Evolutionary conservation across 2,329 filamentous ascomycete genomes (phyloP), one percentile per base, ranked within the genome.

Genomic region (Arthrobotrys megalospora): DNA sequence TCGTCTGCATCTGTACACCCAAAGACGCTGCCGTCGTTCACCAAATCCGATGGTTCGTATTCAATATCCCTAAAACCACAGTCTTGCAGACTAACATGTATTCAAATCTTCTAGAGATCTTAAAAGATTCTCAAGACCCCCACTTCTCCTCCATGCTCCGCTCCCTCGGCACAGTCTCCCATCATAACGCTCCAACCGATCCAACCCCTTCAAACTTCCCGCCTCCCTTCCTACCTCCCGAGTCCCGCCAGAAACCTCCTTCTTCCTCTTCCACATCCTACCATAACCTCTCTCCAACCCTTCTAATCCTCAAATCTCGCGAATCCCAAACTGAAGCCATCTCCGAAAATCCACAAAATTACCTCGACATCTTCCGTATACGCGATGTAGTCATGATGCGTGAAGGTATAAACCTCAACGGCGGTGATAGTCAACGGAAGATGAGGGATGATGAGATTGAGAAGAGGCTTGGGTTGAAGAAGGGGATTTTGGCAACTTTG

Each of bases 81-180:
- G 34, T 10, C 5, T 5, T 28, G 3, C 34, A 19, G n/a, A 41
- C 36, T 16, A 34, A 16, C 10, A 16, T 45, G 41, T 3, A 32
- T 6, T 32, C 12, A 34, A 64, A 50, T 11, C 14, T 16, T 50
- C 1, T 16, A 78, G 76, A 79, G 12, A 75, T 79, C 8, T 12
- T 75, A 21, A 73, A 63, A 28, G 76, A 79, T 55, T 38, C 76
- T 8, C 69, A 79, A 62, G 76, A 79, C 58, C 76, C 76, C 1
- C 69, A 79, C 28, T 79, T 75, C 76, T 73, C 69, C 24, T 69
- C 76, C 55, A 79, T 79, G 76, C 64, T 79, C 8, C 76, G 76
- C n/a, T 64, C 69, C 48, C 69, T 79, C 62, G 76, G 76, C 69
- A 58, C 76, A 47, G 76, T 79, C 53, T 50, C 68, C 19, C 76